Evolutionary conservation across 2,329 filamentous ascomycete genomes (phyloP).

Genomic region (Calonectria honghensis): DNA sequence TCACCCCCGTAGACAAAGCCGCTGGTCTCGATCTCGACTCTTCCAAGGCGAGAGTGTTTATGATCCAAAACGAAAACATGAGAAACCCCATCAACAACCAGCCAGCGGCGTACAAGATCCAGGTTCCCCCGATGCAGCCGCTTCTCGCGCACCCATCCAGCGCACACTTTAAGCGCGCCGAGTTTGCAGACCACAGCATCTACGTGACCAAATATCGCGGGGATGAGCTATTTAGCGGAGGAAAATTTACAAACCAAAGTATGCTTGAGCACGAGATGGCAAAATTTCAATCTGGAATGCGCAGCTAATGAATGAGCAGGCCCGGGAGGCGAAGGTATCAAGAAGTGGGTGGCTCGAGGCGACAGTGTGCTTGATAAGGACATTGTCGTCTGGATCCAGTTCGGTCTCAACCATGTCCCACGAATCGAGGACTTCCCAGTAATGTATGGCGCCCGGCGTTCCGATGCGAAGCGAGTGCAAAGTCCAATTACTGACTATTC

Average conservation of each 20-base stretch:
- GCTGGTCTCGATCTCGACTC: slow-evolving; percentile 35
- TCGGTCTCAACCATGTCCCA: slow-evolving; percentile 73
- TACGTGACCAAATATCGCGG: slow-evolving; percentile 66
- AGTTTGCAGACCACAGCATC: slow-evolving; percentile 39
- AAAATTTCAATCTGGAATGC: too few relatives aligned
- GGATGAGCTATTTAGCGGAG: slow-evolving; percentile 76
- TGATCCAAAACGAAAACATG: slow-evolving; percentile 30
- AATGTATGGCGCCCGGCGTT: slow-evolving; percentile 60
- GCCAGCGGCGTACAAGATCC: slow-evolving; percentile 31
- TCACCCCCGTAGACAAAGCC: slow-evolving; percentile 32
- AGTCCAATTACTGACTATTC: not conserved
- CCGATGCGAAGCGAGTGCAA: too few relatives aligned
- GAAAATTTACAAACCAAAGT: slow-evolving; percentile 68
- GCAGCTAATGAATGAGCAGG: slow-evolving; percentile 14
- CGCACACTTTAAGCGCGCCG: slow-evolving; percentile 27
- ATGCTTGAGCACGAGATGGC: not conserved
- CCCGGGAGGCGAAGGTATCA: slow-evolving; percentile 32
- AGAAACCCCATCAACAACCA: slow-evolving; percentile 35
- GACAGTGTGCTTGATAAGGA: slow-evolving; percentile 73
- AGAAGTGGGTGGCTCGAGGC: slow-evolving; percentile 67
- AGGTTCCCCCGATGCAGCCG: slow-evolving; percentile 32
- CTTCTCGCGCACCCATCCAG: slow-evolving; percentile 28
- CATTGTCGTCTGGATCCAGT: slow-evolving; percentile 74
- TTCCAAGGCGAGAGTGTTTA: slow-evolving; percentile 30
- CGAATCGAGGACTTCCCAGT: slow-evolving; percentile 75